Evolutionary conservation across 75 land plant species (phyloP), one percentile per base, ranked within the genome.

Genomic region (Adiantum capillusveneris): DNA sequence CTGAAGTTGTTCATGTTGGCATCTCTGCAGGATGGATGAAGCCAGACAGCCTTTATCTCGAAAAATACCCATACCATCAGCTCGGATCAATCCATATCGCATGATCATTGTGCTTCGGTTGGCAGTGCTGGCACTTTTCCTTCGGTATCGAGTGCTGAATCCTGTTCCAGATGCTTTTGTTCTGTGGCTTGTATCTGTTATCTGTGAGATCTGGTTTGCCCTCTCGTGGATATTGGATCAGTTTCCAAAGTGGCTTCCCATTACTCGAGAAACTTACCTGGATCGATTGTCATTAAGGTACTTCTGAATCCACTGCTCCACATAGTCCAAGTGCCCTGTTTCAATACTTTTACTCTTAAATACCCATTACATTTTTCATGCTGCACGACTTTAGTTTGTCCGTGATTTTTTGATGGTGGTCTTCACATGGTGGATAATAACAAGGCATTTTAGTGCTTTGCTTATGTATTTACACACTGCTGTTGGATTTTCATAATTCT

Each of bases 191-290:
- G 67, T 79, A 27, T 87, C 92, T 11, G 84, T 87, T 2, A 79
- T 81, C 1, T 87, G 92, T 65, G 92, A 87, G 68, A 73, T 87
- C 29, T 87, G 92, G 92, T 87, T 87, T 67, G 89, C 92, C n/a
- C 22, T 84, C 12, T 87, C 92, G n/a, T 87, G 92, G 92, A 76
- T 87, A 52, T 76, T 87, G 25, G 92, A 87, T 60, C 92, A 87
- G 57, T 87, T 87, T 58, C 92, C 92, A 17, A 87, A 87, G 58
- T 87, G 92, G 92, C 59, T 73, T 11, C 92, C 92, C 0, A 76
- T 87, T 58, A 75, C 77, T 25, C 62, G 92, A 41, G 92, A 87
- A 50, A 87, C 92, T 18, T 87, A 85, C 53, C 62, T 87, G 58
- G 92, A 87, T 53, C 68, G 92, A 17, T 75, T 87, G 9, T 75